Base-by-base conservation (phyloP, 805 yeast genomes). In the Yueomyces sinensis region DNA sequence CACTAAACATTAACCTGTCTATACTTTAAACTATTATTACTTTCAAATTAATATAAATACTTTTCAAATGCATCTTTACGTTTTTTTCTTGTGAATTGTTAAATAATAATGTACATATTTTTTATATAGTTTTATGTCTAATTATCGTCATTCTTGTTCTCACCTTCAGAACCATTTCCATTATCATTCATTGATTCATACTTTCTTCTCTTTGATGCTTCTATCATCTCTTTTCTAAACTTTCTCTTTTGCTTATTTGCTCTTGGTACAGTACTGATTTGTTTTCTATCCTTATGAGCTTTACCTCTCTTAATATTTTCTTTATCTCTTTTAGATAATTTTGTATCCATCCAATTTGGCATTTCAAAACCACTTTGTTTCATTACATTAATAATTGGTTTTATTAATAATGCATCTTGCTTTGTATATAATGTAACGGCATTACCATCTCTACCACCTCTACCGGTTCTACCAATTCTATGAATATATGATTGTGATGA, bases 381-480 rank as follows among this genome's bases (percentile, higher is more conserved):
- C 95, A 91, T 89, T 13, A 91, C 97, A 51, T 87, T 91, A 20
- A 89, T 72, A 30, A 91, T 82, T 9, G 91, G 81, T 52, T 82
- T 81, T 31, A 91, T 69, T 2, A 81, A 73, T 37, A 70, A 55
- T 3, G 71, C 59, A 53, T 91, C 99, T 42, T 83, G 94, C 52
- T 86, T 87, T 18, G 98, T 89, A 62, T 82, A 91, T 44, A 87
- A 77, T 0, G 98, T 91, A 15, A 91, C 73, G 0, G 97, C 96
- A 46, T 69, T 70, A 37, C 99, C 98, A 7, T 61, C 49, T 40
- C 80, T 74, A 1, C 94, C 95, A 35, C 84, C 95, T 68, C 99
- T 78, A 45, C 98, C 99, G 2, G 98, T 89, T 67, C 99, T 80
- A 58, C 99, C 99, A 49, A 91, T 83, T 62, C 99, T 74, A 58